Evolutionary conservation across 495 filamentous ascomycete genomes (phyloP), one percentile per base, ranked within the genome.

Genomic region (Penicillium longicatenatum): DNA sequence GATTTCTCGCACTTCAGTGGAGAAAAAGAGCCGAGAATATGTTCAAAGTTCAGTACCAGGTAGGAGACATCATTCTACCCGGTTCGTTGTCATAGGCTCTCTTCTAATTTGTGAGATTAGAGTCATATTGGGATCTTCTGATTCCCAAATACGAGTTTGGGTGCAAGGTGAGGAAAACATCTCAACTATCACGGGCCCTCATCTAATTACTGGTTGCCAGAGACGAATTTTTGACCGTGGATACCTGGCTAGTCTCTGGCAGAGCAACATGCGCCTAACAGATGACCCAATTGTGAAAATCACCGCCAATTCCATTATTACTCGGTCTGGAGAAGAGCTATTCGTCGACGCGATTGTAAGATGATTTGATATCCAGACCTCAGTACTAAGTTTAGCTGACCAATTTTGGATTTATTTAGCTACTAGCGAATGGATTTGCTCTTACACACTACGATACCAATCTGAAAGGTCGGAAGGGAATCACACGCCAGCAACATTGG

Each of bases 141-240:
- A 49, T 49, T 31, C 46, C 46, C 14, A n/a, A 9, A 9, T 49
- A n/a, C 24, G 29, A 49, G 16, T 49, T 49, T 30, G 46, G 46
- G 2, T 49, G 46, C 46, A 49, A 49, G 29, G 46, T 49, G 30
- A 49, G 46, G 9, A 6, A 31, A 19, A 6, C 20, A 45, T 45
- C 9, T 24, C 46, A 49, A 17, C 3, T 49, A 31, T 3, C 16
- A 33, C 20, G 30, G 3, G 43, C 8, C 19, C 22, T 22, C 17
- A 26, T 26, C 24, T 26, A 6, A 26, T 26, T 26, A 26, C 2
- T 26, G 24, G 16, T 17, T 44, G 6, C 19, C 26, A 49, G 46
- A 49, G 46, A 31, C 24, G 46, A 33, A 22, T 49, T 16, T 49
- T 49, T 11, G 46, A 49, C 24, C 46, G 46, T n/a, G 46, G 46